These are phyloP conservation scores for Huntiella savannae DNA, from an alignment of 2,329 filamentous ascomycete species.

Conservation along the genomic window DNA sequence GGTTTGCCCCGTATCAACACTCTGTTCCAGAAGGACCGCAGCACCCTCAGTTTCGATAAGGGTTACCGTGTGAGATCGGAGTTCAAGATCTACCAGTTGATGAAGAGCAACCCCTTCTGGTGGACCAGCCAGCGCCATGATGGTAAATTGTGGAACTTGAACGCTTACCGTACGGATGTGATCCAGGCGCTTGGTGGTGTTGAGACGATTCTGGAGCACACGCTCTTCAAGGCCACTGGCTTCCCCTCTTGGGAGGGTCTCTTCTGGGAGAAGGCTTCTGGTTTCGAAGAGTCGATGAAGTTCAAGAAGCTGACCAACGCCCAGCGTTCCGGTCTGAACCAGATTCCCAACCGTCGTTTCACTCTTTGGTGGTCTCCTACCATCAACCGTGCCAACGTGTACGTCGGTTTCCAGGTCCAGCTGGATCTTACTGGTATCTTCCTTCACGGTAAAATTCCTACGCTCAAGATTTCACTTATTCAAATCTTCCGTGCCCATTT, in stretches of 20 bases:
- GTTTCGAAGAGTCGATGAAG: slow-evolving; percentile 58
- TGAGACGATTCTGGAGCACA: slow-evolving; percentile 94
- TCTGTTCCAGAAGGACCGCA: slow-evolving; percentile 94
- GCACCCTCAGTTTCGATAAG: slow-evolving; percentile 94
- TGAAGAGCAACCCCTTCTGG: slow-evolving; percentile 99
- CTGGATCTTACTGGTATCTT: slow-evolving; percentile 96
- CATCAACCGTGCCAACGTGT: slow-evolving; percentile 90
- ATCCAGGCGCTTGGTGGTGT: slow-evolving; percentile 94
- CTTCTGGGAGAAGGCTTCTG: slow-evolving; percentile 60
- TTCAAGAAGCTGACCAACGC: slow-evolving; percentile 99
- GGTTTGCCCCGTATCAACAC: slow-evolving; percentile 96
- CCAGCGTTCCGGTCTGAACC: slow-evolving; percentile 87
- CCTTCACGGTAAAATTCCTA: slow-evolving; percentile 96
- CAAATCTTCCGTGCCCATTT: slow-evolving; percentile 99
- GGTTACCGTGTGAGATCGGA: slow-evolving; percentile 89
- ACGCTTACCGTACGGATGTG: slow-evolving; percentile 87
- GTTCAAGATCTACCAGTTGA: slow-evolving; percentile 95
- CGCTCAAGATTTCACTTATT: slow-evolving; percentile 90
- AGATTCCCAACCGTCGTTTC: slow-evolving; percentile 96
- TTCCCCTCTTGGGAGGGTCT: slow-evolving; percentile 95
- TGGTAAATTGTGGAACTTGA: slow-evolving; percentile 92
- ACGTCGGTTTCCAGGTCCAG: slow-evolving; percentile 98
- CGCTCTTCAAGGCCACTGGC: slow-evolving; percentile 87
- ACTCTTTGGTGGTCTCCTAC: slow-evolving; percentile 94
- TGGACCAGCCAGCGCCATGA: slow-evolving; percentile 97